Conservation (phyloP, 345 rosid genomes). For the Durio zibethinus region DNA sequence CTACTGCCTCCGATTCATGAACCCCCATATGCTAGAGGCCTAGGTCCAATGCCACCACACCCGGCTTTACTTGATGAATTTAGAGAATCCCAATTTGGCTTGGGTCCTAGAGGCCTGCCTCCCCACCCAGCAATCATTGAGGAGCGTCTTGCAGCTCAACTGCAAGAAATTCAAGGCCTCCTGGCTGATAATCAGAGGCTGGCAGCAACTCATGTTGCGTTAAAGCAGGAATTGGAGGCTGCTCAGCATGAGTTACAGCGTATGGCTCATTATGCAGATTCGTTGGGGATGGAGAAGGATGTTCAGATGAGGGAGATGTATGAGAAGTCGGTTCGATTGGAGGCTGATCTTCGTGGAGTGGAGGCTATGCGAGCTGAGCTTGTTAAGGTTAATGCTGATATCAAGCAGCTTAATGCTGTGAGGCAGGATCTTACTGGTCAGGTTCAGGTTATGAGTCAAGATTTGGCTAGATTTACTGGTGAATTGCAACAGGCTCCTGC, state of each 20-base stretch:
- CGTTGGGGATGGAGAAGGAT: constrained; percentile 69
- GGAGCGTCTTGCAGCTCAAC: constrained; percentile 72
- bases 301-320: constrained; percentile 81
- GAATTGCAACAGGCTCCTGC: constrained; percentile 77
- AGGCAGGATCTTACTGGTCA: constrained; percentile 70
- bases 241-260: constrained; percentile 75
- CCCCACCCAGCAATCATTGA: constrained; percentile 63
- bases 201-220: constrained; percentile 89
- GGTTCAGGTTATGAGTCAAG: constrained; percentile 68
- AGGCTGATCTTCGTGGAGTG: constrained; percentile 62
- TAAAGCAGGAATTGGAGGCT: constrained; percentile 89
- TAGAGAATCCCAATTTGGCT: constrained; percentile 56
- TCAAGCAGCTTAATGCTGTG: constrained; percentile 63
- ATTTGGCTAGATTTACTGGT: constrained; percentile 59
- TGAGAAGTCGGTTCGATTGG: constrained; percentile 63
- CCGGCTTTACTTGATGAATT: constrained; percentile 57
- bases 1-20: constrained; percentile 54
- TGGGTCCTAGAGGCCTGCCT: constrained; percentile 61
- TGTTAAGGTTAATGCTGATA: constrained; percentile 59
- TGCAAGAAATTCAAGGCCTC: constrained; percentile 84
- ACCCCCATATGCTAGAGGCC: constrained; percentile 48
- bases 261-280: constrained; percentile 60
- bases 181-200: constrained; percentile 82
- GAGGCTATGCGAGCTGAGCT: constrained; percentile 65
- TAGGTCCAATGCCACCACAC: constrained; percentile 51